phyloP scores from a whole-genome alignment of 2,329 filamentous ascomycete genomes.

The Alternaria angustiovoidea region DNA sequence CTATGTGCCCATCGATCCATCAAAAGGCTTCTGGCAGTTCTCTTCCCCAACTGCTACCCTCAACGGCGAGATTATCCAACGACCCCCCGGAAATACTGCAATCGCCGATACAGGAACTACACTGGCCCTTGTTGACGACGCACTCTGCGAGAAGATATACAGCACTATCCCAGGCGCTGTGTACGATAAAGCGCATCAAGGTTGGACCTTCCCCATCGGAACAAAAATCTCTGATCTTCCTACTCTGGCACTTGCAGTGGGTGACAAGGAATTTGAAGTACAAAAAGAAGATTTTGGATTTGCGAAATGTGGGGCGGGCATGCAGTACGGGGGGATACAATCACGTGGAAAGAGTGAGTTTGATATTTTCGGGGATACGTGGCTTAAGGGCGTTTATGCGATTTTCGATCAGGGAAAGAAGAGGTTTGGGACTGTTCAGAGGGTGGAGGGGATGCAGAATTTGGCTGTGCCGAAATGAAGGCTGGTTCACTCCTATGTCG shows the following conservation, averaged over 20 bases:
- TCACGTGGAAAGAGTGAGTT: constrained; percentile 56
- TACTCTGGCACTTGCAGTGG: constrained; percentile 69
- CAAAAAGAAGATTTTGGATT: constrained; percentile 65
- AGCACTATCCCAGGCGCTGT: constrained; percentile 67
- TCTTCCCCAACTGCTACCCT: constrained; percentile 65
- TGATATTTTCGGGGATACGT: constrained; percentile 71
- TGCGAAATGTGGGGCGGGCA: constrained; percentile 62
- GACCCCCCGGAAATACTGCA: constrained; percentile 65
- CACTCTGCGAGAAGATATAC: constrained; percentile 69
- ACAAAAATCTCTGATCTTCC: constrained; percentile 65
- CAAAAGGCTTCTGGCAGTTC: constrained; percentile 74
- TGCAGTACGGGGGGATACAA: constrained; percentile 72
- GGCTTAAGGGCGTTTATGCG: constrained; percentile 71
- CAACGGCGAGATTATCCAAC: constrained; percentile 62
- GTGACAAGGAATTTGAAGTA: constrained; percentile 66
- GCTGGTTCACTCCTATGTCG: not conserved
- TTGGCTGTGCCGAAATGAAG: constrained; percentile 14
- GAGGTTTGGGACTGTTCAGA: constrained; percentile 68
- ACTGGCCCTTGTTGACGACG: constrained; percentile 70
- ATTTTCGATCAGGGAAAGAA: constrained; percentile 70
- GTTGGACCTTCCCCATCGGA: constrained; percentile 68
- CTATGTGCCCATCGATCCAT: constrained; percentile 70
- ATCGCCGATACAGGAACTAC: constrained; percentile 78
- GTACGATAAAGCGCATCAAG: constrained; percentile 63
- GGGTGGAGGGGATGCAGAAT: constrained; percentile 46